Evolutionary conservation across 768 basidiomycete genomes (phyloP), one percentile per base, ranked within the genome.

Genomic region (Leccinellum albellum): DNA sequence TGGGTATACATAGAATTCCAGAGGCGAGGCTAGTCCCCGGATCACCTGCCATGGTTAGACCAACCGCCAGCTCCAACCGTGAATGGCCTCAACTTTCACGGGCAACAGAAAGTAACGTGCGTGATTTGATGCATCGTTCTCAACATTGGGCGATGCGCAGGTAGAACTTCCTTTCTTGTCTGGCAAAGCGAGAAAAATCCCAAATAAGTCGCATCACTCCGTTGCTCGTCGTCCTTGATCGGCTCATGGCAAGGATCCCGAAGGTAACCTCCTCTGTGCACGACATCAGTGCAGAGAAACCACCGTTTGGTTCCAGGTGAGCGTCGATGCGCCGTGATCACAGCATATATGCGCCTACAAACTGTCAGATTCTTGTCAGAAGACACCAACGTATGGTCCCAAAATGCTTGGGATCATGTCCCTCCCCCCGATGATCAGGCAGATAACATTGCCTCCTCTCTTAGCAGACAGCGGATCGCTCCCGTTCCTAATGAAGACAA

Each of bases 391-490:
- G 87, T 92, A 3, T 94, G 91, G 89, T 78, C 80, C 24, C 87
- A 92, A 59, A 94, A 94, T 65, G 92, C 91, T 1, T 94, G 91
- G 94, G 91, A 94, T 68, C 91, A 93, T 67, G 91, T 94, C 46
- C 85, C 87, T 31, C 87, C 87, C 5, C 90, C 91, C 17, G 78
- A 84, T 12, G 91, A 93, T 73, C 92, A 96, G 69, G 79, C 76
- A 40, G 84, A 87, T n/a, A 75, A 75, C 13, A 93, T 97, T 51
- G 76, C 81, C 7, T 76, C 82, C 4, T 85, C 93, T 0, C 75
- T 96, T 32, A 78, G 79, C 24, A 80, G 80, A 58, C 96, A 98
- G 68, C 81, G 82, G 3, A 70, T 76, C 8, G 79, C 82, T 5
- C 94, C 92, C 2, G 92, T 98, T 0, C 78, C 87, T 0, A 79